Conservation (phyloP, 306 rosid genomes). For the Senna tora region DNA sequence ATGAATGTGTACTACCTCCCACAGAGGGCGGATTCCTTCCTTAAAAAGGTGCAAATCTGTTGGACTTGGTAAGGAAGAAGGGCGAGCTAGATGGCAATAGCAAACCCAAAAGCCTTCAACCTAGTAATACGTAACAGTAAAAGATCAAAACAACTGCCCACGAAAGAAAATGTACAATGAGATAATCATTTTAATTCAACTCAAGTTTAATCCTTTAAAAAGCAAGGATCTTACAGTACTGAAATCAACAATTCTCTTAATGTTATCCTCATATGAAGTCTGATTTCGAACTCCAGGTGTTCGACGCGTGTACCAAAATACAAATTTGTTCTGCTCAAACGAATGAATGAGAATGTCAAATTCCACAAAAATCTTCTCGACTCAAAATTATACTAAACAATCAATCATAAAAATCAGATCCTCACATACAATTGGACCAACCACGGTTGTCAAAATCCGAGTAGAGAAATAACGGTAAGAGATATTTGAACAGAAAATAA, state of each 20-base stretch:
- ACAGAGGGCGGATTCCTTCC: constrained; percentile 93
- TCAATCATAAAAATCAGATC: neutral
- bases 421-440: neutral
- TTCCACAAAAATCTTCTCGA: constrained; percentile 1
- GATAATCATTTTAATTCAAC: constrained; percentile 9
- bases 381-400: neutral
- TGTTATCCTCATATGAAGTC: constrained; percentile 89
- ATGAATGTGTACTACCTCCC: constrained; percentile 68
- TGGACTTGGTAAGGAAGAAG: constrained; percentile 86
- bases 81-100: constrained; percentile 89
- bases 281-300: constrained; percentile 84
- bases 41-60: constrained; percentile 94
- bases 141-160: constrained; percentile 1
- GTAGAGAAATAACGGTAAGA: neutral
- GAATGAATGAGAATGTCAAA: constrained; percentile 28
- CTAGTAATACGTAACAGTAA: constrained; percentile 40
- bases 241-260: constrained; percentile 87
- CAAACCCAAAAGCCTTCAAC: constrained; percentile 94
- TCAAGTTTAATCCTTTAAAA: neutral
- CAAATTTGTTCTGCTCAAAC: constrained; percentile 66
- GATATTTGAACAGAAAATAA: neutral
- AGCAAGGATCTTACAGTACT: constrained; percentile 67
- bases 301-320: constrained; percentile 95
- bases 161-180: constrained; percentile 18
- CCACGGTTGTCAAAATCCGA: neutral